Conservation (phyloP, 495 filamentous ascomycete species). For the Amphirosellinia nigrospora region DNA sequence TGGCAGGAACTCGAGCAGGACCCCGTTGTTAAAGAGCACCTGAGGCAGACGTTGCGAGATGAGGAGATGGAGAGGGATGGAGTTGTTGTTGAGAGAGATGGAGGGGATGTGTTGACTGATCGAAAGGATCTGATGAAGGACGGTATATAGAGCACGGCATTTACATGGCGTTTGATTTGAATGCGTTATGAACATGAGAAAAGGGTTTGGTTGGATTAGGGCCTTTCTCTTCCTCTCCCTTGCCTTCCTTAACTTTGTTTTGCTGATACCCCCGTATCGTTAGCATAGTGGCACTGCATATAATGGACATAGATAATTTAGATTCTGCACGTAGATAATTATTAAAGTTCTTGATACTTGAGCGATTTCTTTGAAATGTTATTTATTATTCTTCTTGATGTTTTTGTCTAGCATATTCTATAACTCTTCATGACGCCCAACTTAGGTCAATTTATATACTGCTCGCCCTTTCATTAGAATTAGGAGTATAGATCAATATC, state of each 20-base stretch:
- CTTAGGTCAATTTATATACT: background rate
- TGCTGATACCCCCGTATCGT: slow-evolving; percentile 3
- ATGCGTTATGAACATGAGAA: slow-evolving; percentile 4
- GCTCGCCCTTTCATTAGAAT: background rate
- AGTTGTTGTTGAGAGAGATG: background rate
- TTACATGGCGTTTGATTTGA: slow-evolving; percentile 11
- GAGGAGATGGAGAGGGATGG: slow-evolving; percentile 8
- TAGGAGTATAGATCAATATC: too few species aligned
- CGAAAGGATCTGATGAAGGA: background rate
- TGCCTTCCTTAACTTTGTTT: background rate
- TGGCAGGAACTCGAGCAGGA: slow-evolving; percentile 56
- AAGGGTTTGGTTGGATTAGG: background rate
- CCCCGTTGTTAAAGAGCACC: slow-evolving; percentile 35
- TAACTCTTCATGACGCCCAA: too few species aligned
- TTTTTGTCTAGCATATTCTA: too few species aligned
- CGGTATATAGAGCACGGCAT: background rate
- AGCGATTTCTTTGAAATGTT: too few species aligned
- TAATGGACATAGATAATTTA: background rate
- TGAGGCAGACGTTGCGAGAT: background rate
- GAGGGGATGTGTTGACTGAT: background rate
- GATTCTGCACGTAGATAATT: background rate
- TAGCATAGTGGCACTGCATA: background rate
- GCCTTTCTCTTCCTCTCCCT: background rate
- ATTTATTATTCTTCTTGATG: too few species aligned
- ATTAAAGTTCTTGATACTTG: background rate